A percentile compares a stretch with the other conserved stretches of the same genome.
Conservation (phyloP, 768 basidiomycete species). For the Gloeostereum incarnatum region DNA sequence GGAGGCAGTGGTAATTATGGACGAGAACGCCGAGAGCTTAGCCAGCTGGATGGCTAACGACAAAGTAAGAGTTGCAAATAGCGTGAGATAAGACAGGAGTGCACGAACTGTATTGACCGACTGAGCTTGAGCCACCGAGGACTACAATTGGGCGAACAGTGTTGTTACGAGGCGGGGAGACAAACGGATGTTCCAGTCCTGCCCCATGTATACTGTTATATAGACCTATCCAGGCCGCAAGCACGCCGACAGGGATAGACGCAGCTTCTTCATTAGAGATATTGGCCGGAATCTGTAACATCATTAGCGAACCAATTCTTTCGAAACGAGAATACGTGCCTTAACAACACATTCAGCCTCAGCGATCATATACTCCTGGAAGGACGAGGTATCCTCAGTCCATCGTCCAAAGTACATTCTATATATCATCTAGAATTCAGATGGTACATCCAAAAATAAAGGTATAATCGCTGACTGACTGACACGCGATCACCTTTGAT, state of each 20-base stretch:
- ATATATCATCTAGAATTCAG: slow-evolving; percentile 7
- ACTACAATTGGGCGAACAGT: slow-evolving; percentile 19
- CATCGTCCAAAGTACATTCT: slow-evolving; percentile 5
- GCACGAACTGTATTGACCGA: slow-evolving; percentile 17
- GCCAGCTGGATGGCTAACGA: slow-evolving; percentile 23
- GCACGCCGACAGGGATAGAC: slow-evolving; percentile 27
- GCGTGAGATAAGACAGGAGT: background rate
- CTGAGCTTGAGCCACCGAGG: slow-evolving; percentile 18
- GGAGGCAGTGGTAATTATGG: slow-evolving; percentile 31
- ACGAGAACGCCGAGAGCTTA: slow-evolving; percentile 22
- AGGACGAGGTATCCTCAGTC: slow-evolving; percentile 6
- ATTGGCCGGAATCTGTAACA: slow-evolving; percentile 22
- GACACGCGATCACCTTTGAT: slow-evolving; percentile 28
- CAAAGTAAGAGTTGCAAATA: background rate
- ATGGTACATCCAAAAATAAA: background rate
- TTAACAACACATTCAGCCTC: slow-evolving; percentile 13
- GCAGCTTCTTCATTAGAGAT: slow-evolving; percentile 29
- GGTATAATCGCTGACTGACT: slow-evolving; percentile 9
- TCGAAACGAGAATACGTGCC: slow-evolving; percentile 3
- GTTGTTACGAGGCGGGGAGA: slow-evolving; percentile 13
- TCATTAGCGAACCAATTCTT: background rate
- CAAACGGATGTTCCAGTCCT: slow-evolving; percentile 16
- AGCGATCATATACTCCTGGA: slow-evolving; percentile 18
- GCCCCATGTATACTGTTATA: slow-evolving; percentile 19
- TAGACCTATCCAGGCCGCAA: slow-evolving; percentile 26